Conservation (phyloP, 2,329 filamentous ascomycete genomes). For the Exophiala xenobiotica region DNA sequence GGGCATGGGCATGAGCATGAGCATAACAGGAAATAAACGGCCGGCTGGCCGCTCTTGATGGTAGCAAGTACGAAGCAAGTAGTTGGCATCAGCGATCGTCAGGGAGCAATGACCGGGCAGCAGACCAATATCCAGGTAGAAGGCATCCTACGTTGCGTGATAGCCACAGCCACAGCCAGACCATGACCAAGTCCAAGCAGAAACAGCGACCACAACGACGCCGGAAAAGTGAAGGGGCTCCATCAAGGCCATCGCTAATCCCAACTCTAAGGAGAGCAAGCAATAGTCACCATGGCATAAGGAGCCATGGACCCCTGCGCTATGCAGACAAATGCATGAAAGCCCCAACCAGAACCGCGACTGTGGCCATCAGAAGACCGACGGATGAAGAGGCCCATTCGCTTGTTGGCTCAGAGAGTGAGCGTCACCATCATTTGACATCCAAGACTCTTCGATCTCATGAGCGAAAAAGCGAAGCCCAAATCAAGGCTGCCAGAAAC, state of each 20-base stretch:
- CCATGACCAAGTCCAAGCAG: too few species aligned
- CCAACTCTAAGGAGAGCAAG: background rate
- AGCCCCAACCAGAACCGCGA: background rate
- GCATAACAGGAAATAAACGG: too few species aligned
- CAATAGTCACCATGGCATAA: background rate
- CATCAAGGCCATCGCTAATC: background rate
- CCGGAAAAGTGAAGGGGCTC: background rate
- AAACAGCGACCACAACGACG: background rate
- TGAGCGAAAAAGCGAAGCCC: background rate
- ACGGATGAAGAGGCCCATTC: background rate
- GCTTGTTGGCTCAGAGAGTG: background rate
- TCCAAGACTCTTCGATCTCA: background rate
- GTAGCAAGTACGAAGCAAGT: background rate
- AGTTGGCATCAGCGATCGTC: background rate
- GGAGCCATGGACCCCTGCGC: slow-evolving; percentile 12
- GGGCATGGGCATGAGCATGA: too few species aligned
- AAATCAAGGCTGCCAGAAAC: background rate
- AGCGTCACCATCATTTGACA: background rate
- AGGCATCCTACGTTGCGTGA: too few species aligned
- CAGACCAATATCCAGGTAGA: background rate
- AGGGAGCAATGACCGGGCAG: background rate
- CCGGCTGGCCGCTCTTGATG: too few species aligned
- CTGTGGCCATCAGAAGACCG: background rate
- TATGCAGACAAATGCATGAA: slow-evolving; percentile 8
- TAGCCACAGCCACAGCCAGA: too few species aligned